These are phyloP conservation scores for Umbelopsis sp. DNA, from an alignment of 192 early-diverging fungal genomes.

Conservation along the genomic window DNA sequence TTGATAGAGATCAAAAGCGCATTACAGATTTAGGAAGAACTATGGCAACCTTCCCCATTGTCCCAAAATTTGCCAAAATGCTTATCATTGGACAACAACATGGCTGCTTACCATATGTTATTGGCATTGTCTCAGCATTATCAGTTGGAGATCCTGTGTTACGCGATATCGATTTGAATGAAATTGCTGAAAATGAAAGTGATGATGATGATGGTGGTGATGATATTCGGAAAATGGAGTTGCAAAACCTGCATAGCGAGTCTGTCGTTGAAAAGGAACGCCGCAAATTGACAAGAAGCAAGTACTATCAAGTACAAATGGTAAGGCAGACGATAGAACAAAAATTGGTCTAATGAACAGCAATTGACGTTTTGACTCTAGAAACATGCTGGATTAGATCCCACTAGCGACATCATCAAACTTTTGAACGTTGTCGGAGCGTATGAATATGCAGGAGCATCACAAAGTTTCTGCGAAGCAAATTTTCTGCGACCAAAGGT, in stretches of 20 bases:
- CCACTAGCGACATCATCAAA: conserved; percentile 85
- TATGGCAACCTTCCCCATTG: conserved; percentile 90
- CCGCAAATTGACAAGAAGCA: conserved; percentile 54
- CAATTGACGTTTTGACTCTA: conserved; percentile 29
- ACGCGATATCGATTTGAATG: conserved; percentile 66
- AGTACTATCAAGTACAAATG: conserved; percentile 76
- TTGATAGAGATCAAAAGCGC: conserved; percentile 62
- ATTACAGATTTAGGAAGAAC: conserved; percentile 85
- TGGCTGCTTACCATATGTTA: conserved; percentile 82
- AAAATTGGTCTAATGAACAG: background rate
- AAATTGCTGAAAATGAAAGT: conserved; percentile 57
- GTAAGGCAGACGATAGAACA: conserved; percentile 16
- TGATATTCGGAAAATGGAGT: conserved; percentile 50
- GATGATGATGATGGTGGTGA: conserved; percentile 54
- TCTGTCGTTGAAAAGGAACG: conserved; percentile 63
- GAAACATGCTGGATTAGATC: conserved; percentile 76
- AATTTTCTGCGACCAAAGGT: conserved; percentile 88
- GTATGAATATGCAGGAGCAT: conserved; percentile 71
- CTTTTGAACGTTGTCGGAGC: conserved; percentile 90
- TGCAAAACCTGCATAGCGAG: conserved; percentile 60
- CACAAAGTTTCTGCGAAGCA: conserved; percentile 70
- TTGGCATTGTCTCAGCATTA: conserved; percentile 89
- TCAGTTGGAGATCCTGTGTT: conserved; percentile 95
- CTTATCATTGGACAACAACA: conserved; percentile 88
- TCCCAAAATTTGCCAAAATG: conserved; percentile 92